These are phyloP conservation scores for Botryosphaeria agaves DNA, from an alignment of 2,329 filamentous ascomycete genomes.

Conservation along the genomic window DNA sequence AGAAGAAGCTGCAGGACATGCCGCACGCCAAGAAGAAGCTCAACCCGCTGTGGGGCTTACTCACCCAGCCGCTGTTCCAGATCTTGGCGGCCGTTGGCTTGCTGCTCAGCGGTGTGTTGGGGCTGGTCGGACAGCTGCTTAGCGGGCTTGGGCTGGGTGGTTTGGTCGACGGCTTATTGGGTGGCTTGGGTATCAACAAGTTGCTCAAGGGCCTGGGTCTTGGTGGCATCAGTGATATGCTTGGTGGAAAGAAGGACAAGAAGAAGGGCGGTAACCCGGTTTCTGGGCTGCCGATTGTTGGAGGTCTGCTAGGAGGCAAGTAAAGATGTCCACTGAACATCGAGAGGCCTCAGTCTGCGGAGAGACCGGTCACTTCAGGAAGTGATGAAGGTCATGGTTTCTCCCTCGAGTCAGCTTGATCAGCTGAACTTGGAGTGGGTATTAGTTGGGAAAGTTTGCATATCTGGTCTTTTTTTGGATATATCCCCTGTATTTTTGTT, in stretches of 20 bases:
- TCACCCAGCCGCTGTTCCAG: slow-evolving; percentile 78
- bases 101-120: slow-evolving; percentile 65
- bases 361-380: too few species aligned
- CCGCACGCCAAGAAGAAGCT: slow-evolving; percentile 89
- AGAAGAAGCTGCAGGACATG: slow-evolving; percentile 80
- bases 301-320: slow-evolving; percentile 26
- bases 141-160: slow-evolving; percentile 70
- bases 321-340: too few species aligned
- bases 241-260: slow-evolving; percentile 35
- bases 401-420: too few species aligned
- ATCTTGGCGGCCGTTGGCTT: slow-evolving; percentile 81
- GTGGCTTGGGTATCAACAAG: slow-evolving; percentile 59
- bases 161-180: slow-evolving; percentile 61
- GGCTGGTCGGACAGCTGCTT: slow-evolving; percentile 65
- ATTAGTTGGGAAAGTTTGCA: too few species aligned
- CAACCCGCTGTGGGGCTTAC: slow-evolving; percentile 72
- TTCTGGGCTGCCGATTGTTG: slow-evolving; percentile 25
- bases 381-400: too few species aligned
- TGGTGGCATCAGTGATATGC: slow-evolving; percentile 28
- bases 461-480: too few species aligned
- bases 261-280: slow-evolving; percentile 13
- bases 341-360: too few species aligned
- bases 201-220: slow-evolving; percentile 57
- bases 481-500: too few species aligned
- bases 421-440: too few species aligned